Evolutionary conservation across 2,329 filamentous ascomycete species (phyloP), one percentile per base, ranked within the genome.

Genomic region (Cladosporium oxysporum): DNA sequence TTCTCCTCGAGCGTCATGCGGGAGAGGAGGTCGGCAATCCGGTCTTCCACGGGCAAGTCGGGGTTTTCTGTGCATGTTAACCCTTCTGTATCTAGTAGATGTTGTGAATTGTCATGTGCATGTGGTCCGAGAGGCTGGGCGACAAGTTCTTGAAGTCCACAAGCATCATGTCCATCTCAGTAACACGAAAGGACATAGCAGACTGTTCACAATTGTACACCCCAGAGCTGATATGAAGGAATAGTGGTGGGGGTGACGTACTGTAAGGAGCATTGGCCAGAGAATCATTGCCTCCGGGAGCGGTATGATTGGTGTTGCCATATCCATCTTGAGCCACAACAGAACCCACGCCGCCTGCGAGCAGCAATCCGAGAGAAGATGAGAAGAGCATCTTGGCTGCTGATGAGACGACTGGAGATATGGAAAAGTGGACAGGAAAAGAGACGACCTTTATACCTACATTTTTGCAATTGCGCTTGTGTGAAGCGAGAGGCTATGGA

Each of bases 1-100:
- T 93, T 93, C 67, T 93, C 90, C 72, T 90, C 83, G 64, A 91
- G 84, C 0, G 88, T 91, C 90, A 93, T 93, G 28, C 88, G 85
- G 14, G 85, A 84, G 62, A 93, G 78, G 5, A 93, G 83, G 74
- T 92, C 90, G 11, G 84, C 76, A 12, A 92, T 85, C 66, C 90
- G 83, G 59, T 84, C 85, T 61, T 91, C 87, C 16, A 91, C 80
- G 8, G 86, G 79, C 6, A 87, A 85, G 65, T 81, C 81, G 5
- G 88, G 79, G 73, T 91, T 81, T 74, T 89, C 61, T 63, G 61
- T 28, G 12, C 90, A 82, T 91, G 91, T 60, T 18, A n/a, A n/a
- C n/a, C n/a, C n/a, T n/a, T n/a, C n/a, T n/a, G n/a, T n/a, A n/a
- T n/a, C n/a, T n/a, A 11, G n/a, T 21, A 6, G 7, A 33, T 31